phyloP scores from a whole-genome alignment of 768 basidiomycete genomes.

The Auriscalpium orientale region DNA sequence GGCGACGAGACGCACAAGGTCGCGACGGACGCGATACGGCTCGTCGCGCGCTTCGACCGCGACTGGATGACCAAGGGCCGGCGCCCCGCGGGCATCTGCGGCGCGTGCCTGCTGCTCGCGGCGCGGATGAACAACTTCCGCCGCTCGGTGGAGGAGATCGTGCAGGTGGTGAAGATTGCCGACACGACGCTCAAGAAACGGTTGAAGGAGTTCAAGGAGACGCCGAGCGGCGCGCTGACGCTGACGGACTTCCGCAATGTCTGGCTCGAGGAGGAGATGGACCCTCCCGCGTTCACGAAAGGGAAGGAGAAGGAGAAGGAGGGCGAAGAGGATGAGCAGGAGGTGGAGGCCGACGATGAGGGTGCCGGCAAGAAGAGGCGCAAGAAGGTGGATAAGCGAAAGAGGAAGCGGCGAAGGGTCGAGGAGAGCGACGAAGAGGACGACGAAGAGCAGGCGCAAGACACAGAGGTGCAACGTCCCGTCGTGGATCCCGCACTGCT shows the following conservation, averaged over 20 bases:
- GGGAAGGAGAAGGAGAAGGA: conserved; percentile 65
- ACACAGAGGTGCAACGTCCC: conserved; percentile 20
- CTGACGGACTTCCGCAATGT: conserved; percentile 85
- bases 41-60: conserved; percentile 88
- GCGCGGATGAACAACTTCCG: conserved; percentile 99
- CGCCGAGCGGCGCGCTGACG: conserved; percentile 77
- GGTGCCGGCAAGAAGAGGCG: conserved; percentile 34
- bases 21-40: conserved; percentile 86
- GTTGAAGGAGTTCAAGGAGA: conserved; percentile 89
- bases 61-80: conserved; percentile 98
- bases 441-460: conserved; percentile 17
- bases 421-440: conserved; percentile 32
- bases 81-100: conserved; percentile 95
- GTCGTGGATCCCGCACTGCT: conserved; percentile 52
- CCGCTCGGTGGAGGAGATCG: conserved; percentile 88
- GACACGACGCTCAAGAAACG: conserved; percentile 90
- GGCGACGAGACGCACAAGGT: conserved; percentile 91
- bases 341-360: conserved; percentile 30
- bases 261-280: conserved; percentile 87
- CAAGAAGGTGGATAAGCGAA: conserved; percentile 20
- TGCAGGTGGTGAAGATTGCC: conserved; percentile 99
- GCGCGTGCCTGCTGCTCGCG: conserved; percentile 88
- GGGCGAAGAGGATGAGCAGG: conserved; percentile 34
- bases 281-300: conserved; percentile 83
- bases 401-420: conserved; percentile 28